phyloP scores from a whole-genome alignment of 1,284 basidiomycete genomes.

The Ceratobasidium papillatum region DNA sequence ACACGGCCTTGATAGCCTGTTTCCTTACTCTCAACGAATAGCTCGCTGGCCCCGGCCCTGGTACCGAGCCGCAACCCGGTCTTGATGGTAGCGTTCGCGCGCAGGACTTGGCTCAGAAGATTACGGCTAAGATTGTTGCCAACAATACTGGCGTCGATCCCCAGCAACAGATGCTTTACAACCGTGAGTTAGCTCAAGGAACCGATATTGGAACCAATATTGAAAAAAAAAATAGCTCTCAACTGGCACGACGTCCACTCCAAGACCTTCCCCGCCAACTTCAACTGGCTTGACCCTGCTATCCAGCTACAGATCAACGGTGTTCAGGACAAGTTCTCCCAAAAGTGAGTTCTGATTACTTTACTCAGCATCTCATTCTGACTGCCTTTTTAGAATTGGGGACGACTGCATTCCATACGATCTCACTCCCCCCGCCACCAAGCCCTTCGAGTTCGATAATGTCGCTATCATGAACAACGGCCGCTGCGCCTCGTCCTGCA shows the following conservation, averaged over 20 bases:
- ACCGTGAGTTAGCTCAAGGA: slow-evolving; percentile 3
- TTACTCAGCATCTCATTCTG: neutral
- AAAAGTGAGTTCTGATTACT: slow-evolving; percentile 7
- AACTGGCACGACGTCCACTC: slow-evolving; percentile 17
- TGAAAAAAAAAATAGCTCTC: neutral
- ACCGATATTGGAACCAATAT: neutral
- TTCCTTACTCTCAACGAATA: neutral
- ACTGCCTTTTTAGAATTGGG: slow-evolving; percentile 22
- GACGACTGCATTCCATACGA: slow-evolving; percentile 33
- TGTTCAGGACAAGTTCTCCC: slow-evolving; percentile 29
- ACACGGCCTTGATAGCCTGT: neutral
- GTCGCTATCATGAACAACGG: slow-evolving; percentile 32
- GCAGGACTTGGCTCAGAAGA: slow-evolving; percentile 34
- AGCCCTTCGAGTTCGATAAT: slow-evolving; percentile 34
- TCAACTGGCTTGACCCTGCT: slow-evolving; percentile 33
- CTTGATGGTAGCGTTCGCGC: slow-evolving; percentile 33
- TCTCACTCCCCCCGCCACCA: slow-evolving; percentile 27
- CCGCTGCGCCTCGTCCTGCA: slow-evolving; percentile 14
- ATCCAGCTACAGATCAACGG: slow-evolving; percentile 28
- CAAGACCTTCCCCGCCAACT: slow-evolving; percentile 30
- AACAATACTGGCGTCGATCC: slow-evolving; percentile 38
- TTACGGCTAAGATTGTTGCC: slow-evolving; percentile 34
- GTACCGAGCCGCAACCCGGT: slow-evolving; percentile 32
- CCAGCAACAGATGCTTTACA: slow-evolving; percentile 29
- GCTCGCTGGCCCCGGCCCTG: slow-evolving; percentile 37